Evolutionary conservation across 768 basidiomycete species (phyloP).

Genomic region (Dictyophora rubrovolvata): DNA sequence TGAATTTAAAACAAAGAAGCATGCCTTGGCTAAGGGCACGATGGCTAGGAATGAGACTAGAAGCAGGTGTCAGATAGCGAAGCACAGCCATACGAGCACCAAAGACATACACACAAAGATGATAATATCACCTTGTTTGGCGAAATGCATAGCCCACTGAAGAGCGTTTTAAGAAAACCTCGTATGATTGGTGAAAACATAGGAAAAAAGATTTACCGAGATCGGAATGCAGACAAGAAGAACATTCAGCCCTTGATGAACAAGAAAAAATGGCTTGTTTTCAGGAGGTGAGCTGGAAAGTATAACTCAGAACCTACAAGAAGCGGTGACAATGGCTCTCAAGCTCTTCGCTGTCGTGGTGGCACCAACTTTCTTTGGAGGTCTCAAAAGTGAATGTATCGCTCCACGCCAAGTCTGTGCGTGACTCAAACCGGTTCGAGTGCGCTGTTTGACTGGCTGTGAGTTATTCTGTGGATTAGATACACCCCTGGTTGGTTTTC

Average conservation of each 20-base stretch:
- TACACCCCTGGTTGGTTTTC: too few relatives aligned
- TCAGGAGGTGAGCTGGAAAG: background rate
- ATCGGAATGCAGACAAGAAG: constrained; percentile 63
- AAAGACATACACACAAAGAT: constrained; percentile 59
- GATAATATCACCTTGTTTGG: constrained; percentile 41
- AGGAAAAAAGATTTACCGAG: constrained; percentile 30
- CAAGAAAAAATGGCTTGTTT: background rate
- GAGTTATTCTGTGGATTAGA: too few relatives aligned
- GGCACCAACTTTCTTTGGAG: constrained; percentile 25
- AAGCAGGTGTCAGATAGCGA: background rate
- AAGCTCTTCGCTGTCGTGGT: constrained; percentile 41
- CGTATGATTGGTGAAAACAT: background rate
- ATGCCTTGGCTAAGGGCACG: constrained; percentile 72
- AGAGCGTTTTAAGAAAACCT: background rate
- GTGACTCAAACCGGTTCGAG: background rate
- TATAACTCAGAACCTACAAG: constrained; percentile 34
- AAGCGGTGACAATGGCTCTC: constrained; percentile 41
- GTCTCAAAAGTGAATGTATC: background rate
- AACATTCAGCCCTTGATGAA: constrained; percentile 52
- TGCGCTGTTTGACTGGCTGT: too few relatives aligned
- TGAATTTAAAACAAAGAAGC: background rate
- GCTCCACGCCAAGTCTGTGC: background rate
- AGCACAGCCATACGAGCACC: background rate
- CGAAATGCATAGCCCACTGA: constrained; percentile 69
- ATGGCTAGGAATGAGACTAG: constrained; percentile 73